Conservation (phyloP, 2,329 filamentous ascomycete genomes). For the Xenosphaeropsis pyriputrescens region DNA sequence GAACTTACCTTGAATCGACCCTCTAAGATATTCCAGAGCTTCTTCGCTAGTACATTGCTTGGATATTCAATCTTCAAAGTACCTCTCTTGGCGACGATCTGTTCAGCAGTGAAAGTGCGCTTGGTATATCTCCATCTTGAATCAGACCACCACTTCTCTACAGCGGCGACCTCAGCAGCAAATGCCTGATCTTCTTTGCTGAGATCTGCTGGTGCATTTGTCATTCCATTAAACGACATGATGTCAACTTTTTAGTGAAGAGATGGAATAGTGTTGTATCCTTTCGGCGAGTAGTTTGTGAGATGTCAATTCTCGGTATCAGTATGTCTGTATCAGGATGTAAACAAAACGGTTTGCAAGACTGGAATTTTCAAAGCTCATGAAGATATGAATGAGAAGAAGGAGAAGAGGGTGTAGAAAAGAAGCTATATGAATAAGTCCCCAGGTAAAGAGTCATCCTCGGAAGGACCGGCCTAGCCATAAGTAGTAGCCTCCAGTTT, state of each 20-base stretch:
- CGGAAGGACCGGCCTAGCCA: too few relatives aligned
- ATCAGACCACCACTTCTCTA: slow-evolving; percentile 91
- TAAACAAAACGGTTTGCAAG: too few relatives aligned
- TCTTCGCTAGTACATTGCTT: slow-evolving; percentile 80
- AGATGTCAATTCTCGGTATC: too few relatives aligned
- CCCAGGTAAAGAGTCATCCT: too few relatives aligned
- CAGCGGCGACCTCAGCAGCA: slow-evolving; percentile 68
- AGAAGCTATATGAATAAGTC: too few relatives aligned
- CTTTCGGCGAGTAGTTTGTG: too few relatives aligned
- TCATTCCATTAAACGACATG: slow-evolving; percentile 35
- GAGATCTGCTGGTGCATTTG: slow-evolving; percentile 38
- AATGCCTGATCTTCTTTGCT: slow-evolving; percentile 35
- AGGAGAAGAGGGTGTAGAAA: too few relatives aligned
- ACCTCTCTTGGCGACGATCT: slow-evolving; percentile 91
- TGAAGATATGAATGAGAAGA: too few relatives aligned
- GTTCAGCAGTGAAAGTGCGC: slow-evolving; percentile 86
- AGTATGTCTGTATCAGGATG: too few relatives aligned
- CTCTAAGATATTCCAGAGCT: slow-evolving; percentile 87
- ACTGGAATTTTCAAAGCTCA: too few relatives aligned
- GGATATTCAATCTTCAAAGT: slow-evolving; percentile 84
- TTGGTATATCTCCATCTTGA: slow-evolving; percentile 87
- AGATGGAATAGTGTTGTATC: too few relatives aligned
- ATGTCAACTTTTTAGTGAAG: slow-evolving; percentile 1
- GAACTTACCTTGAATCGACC: slow-evolving; percentile 58
- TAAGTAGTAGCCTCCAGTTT: too few relatives aligned